Evolutionary conservation across 148 eudicot genomes (phyloP).

Genomic region (Fagopyrum esculentum): DNA sequence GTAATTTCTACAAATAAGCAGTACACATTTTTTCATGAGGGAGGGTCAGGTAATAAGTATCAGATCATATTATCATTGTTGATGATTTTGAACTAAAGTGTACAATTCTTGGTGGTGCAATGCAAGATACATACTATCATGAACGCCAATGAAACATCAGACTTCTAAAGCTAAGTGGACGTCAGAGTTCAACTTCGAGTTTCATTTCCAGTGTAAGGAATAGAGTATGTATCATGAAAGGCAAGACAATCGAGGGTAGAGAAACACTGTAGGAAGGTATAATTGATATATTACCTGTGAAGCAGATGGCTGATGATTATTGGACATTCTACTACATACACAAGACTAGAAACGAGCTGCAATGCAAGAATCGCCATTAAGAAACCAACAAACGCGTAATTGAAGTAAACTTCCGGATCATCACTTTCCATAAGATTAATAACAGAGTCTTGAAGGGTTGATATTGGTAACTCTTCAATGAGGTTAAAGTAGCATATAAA

Average conservation of each 20-base stretch:
- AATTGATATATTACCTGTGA: conserved; percentile 39
- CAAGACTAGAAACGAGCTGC: conserved; percentile 13
- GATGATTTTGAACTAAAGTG: background rate
- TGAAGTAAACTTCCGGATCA: too few species aligned
- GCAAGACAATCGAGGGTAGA: background rate
- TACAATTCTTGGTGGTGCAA: background rate
- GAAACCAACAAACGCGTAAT: background rate
- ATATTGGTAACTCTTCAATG: too few species aligned
- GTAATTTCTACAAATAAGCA: background rate
- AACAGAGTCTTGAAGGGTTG: too few species aligned
- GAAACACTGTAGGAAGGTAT: background rate
- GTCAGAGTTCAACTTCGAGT: background rate
- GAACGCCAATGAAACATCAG: background rate
- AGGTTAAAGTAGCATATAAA: too few species aligned
- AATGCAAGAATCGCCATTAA: background rate
- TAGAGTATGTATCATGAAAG: background rate
- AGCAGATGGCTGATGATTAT: conserved; percentile 49
- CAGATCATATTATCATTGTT: background rate
- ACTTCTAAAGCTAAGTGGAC: background rate
- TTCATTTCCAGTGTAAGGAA: background rate
- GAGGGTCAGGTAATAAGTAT: background rate
- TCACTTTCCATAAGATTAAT: too few species aligned
- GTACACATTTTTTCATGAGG: background rate
- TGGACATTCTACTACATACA: conserved; percentile 36
- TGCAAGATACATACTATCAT: background rate